Base-by-base conservation (phyloP, 345 rosid genomes). In the Euphorbia peplus region DNA sequence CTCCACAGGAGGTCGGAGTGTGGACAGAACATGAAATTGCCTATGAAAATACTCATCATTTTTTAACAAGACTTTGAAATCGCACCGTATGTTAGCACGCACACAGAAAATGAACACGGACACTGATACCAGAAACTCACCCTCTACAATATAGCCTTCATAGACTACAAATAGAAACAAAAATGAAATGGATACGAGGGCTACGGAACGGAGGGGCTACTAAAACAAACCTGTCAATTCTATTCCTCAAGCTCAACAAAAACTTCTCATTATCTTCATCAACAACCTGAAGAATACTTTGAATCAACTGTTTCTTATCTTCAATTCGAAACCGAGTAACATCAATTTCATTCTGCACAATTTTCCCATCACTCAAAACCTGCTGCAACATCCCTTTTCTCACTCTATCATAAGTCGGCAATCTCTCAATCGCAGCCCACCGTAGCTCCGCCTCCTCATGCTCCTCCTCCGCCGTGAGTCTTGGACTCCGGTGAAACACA, bases 381-480 rank as follows among this genome's bases (percentile, higher is more conserved):
- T 8, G 48, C 48, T 44, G 12, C 15, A 9, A 14, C 15, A 44
- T 44, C 15, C 15, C 48, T 44, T 44, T 44, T 14, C 1, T 8
- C 12, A 8, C 15, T 14, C 48, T 44, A 44, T 44, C 15, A 44
- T 44, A 44, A 44, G 48, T 14, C 15, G 15, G 48, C 11, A 44
- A 14, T 28, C 98, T 82, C 82, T 93, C 98, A 14, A 93, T 78
- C 26, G 97, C 98, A 4, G 97, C 97, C 98, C 98, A 90, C 74
- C 80, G 81, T 21, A 93, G 95, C 79, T 90, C 96, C 79, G 83
- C 84, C 76, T 89, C 96, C 12, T 90, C 97, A 15, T 87, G 82
- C 5, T 83, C 30, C 63, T 87, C 83, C 5, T 83, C 30, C 63
- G 69, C 65, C 3, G 62, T 30, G 50, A 84, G 84, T 24, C 80